Percentiles rank a stretch among this genome's conserved stretches.
Evolutionary conservation across 78 protist genomes (phyloP).

Genomic region (Dictyostelium intermedium): DNA sequence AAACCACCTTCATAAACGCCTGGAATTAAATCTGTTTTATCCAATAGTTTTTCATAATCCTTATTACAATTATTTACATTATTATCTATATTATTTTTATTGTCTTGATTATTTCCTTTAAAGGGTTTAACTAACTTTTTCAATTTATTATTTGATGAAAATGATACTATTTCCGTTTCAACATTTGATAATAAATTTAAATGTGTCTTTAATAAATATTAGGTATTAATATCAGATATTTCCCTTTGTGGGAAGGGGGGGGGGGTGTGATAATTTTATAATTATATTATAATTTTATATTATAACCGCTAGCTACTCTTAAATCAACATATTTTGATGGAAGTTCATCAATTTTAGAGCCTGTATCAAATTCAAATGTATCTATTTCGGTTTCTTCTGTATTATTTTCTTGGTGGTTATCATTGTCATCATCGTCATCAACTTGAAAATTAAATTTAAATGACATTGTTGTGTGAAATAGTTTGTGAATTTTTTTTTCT

Average conservation of each 20-base stretch:
- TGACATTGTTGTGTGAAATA: too few relatives aligned
- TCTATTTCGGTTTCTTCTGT: not conserved
- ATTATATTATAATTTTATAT: too few relatives aligned
- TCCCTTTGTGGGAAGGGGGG: too few relatives aligned
- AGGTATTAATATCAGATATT: not conserved
- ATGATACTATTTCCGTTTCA: not conserved
- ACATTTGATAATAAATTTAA: not conserved
- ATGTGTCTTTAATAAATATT: not conserved
- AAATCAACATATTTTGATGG: not conserved
- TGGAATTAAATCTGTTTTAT: slow-evolving; percentile 67
- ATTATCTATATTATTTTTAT: not conserved
- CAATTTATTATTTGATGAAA: not conserved
- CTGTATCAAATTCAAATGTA: not conserved
- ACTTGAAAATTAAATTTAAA: slow-evolving; percentile 31
- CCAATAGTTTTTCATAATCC: slow-evolving; percentile 14
- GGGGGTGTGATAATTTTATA: too few relatives aligned
- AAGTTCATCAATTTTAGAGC: not conserved
- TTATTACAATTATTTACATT: not conserved
- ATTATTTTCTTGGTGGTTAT: not conserved
- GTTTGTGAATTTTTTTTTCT: not conserved
- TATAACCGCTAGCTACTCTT: too few relatives aligned
- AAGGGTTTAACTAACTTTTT: slow-evolving; percentile 25
- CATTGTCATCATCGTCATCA: not conserved
- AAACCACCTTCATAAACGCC: slow-evolving; percentile 88
- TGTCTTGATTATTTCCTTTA: not conserved